Percentiles rank a stretch among this genome's conserved stretches.
Evolutionary conservation across 805 yeast species (phyloP).

Genomic region (Geotrichum ghanense): DNA sequence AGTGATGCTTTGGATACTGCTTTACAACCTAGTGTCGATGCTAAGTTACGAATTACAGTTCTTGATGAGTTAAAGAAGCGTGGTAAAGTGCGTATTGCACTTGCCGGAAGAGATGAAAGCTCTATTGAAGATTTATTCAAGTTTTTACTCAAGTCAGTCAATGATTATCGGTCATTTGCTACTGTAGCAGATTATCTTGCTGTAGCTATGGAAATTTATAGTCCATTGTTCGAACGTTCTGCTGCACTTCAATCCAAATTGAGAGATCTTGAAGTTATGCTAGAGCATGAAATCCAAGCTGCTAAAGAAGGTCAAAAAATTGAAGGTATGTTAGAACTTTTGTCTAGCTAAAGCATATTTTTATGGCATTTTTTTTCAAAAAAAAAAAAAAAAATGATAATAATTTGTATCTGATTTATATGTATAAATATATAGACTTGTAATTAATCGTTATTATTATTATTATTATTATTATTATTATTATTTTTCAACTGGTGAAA

Average conservation of each 20-base stretch:
- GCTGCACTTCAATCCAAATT: slow-evolving; percentile 69
- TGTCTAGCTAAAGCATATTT: slow-evolving; percentile 32
- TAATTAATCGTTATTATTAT: too few relatives aligned
- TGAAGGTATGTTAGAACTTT: slow-evolving; percentile 86
- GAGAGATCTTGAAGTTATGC: slow-evolving; percentile 40
- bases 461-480: too few relatives aligned
- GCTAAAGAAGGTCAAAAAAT: slow-evolving; percentile 82
- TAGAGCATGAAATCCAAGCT: slow-evolving; percentile 58
- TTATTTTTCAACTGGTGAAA: too few relatives aligned
- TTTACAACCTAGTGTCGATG: slow-evolving; percentile 62
- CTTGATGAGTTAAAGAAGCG: slow-evolving; percentile 77
- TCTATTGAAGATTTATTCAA: slow-evolving; percentile 74
- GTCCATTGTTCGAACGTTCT: slow-evolving; percentile 57
- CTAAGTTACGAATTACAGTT: slow-evolving; percentile 72
- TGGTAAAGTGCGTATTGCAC: slow-evolving; percentile 77
- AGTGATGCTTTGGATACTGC: slow-evolving; percentile 85
- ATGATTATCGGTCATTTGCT: slow-evolving; percentile 63
- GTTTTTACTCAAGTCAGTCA: slow-evolving; percentile 69
- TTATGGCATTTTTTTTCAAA: too few relatives aligned
- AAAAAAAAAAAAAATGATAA: too few relatives aligned
- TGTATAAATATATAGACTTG: too few relatives aligned
- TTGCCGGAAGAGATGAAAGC: slow-evolving; percentile 75
- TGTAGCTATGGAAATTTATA: slow-evolving; percentile 64
- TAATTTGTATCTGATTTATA: too few relatives aligned
- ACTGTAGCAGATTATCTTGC: slow-evolving; percentile 59